These are phyloP conservation scores for Neohortaea acidophila DNA, from an alignment of 495 filamentous ascomycete genomes.

Conservation along the genomic window DNA sequence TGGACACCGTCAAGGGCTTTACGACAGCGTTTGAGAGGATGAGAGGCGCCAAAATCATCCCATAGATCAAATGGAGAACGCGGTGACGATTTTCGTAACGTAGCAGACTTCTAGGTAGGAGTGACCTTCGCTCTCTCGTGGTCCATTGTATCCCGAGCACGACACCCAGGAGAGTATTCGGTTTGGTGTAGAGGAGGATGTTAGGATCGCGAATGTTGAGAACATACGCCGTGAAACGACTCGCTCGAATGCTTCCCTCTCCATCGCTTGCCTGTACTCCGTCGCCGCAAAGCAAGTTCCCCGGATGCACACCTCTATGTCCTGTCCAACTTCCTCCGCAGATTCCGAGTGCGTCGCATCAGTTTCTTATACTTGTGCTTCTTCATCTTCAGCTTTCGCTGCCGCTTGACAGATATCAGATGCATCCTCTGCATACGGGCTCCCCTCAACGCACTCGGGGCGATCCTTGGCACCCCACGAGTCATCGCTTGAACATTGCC, in stretches of 20 bases:
- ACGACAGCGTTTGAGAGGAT: slow-evolving; percentile 14
- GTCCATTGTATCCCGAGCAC: too few species aligned
- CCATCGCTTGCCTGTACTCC: too few species aligned
- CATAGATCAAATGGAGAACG: slow-evolving; percentile 7
- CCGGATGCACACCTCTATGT: too few species aligned
- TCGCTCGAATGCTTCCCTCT: too few species aligned
- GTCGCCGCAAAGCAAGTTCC: too few species aligned
- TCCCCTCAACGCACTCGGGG: slow-evolving; percentile 1
- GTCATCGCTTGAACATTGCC: slow-evolving; percentile 22
- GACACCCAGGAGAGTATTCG: too few species aligned
- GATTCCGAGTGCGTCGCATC: slow-evolving; percentile 75
- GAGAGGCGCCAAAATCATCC: slow-evolving; percentile 15
- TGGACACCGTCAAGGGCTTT: slow-evolving; percentile 15
- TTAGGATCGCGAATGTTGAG: too few species aligned
- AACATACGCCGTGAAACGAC: too few species aligned
- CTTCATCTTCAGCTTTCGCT: slow-evolving; percentile 94
- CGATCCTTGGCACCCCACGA: slow-evolving; percentile 2
- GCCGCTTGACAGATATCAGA: slow-evolving; percentile 68
- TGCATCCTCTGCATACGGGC: slow-evolving; percentile 17
- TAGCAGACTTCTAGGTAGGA: too few species aligned
- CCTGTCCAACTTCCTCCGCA: slow-evolving; percentile 74
- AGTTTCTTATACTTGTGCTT: slow-evolving; percentile 99
- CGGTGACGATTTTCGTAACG: too few species aligned
- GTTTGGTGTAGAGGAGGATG: too few species aligned
- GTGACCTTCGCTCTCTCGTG: too few species aligned